phyloP scores from a whole-genome alignment of 495 filamentous ascomycete species.

The Rusavskia elegans region DNA sequence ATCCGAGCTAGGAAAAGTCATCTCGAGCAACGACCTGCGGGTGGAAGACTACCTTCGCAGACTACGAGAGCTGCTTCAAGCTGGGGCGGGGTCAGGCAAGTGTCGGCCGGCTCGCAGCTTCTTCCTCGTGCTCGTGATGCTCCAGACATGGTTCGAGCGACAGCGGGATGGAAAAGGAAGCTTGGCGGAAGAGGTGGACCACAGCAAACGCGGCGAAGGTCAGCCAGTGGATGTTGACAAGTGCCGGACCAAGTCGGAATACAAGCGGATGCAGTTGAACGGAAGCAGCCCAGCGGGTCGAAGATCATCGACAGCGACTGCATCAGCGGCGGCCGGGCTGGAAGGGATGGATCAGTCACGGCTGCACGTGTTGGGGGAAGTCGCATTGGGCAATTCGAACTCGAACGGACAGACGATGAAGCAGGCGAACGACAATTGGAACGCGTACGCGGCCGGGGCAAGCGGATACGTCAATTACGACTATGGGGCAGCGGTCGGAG shows the following conservation, averaged over 20 bases:
- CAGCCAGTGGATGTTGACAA: neutral
- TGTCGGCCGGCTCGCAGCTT: slow-evolving; percentile 64
- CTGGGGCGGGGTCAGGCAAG: slow-evolving; percentile 40
- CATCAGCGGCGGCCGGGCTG: slow-evolving; percentile 2
- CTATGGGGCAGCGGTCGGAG: neutral
- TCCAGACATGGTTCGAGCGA: slow-evolving; percentile 55
- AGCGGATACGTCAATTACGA: neutral
- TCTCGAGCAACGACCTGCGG: slow-evolving; percentile 55
- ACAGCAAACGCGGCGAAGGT: slow-evolving; percentile 16
- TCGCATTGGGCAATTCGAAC: slow-evolving; percentile 40
- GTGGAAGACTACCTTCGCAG: slow-evolving; percentile 60
- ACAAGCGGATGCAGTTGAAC: slow-evolving; percentile 10
- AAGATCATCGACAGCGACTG: neutral
- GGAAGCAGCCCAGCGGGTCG: slow-evolving; percentile 3
- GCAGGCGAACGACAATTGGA: slow-evolving; percentile 2
- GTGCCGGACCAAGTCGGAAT: slow-evolving; percentile 3
- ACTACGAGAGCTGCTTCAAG: slow-evolving; percentile 48
- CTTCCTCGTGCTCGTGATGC: slow-evolving; percentile 53
- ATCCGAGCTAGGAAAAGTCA: slow-evolving; percentile 58
- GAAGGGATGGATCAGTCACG: slow-evolving; percentile 27
- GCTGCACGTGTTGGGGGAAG: slow-evolving; percentile 51
- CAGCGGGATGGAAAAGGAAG: slow-evolving; percentile 17
- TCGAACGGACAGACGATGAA: slow-evolving; percentile 6
- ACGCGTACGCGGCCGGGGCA: neutral
- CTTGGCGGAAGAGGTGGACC: slow-evolving; percentile 1